phyloP scores from a whole-genome alignment of 139 green algal species.

The Chlorella sp. region DNA sequence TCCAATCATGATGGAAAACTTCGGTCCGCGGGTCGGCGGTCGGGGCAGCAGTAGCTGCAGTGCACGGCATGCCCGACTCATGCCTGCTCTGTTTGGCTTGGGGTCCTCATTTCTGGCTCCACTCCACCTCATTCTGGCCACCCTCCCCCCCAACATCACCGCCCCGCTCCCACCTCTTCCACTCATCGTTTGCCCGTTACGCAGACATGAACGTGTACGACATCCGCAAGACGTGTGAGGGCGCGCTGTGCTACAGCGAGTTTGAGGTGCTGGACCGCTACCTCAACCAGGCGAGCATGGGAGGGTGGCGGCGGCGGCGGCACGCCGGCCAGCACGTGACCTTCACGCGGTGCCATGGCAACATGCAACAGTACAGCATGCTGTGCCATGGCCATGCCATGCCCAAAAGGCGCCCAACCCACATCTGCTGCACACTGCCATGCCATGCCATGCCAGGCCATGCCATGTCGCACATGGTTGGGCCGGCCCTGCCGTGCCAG shows the following conservation, averaged over 20 bases:
- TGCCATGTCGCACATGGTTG: background rate
- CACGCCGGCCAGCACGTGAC: too few relatives aligned
- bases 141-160: background rate
- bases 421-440: background rate
- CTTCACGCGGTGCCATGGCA: too few relatives aligned
- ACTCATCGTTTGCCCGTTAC: too few relatives aligned
- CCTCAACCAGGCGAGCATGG: conserved; percentile 59
- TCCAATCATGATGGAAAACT: conserved; percentile 49
- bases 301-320: too few relatives aligned
- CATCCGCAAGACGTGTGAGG: conserved; percentile 83
- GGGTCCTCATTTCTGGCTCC: background rate
- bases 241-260: conserved; percentile 85
- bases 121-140: too few relatives aligned
- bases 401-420: too few relatives aligned
- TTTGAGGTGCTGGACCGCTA: conserved; percentile 65
- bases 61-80: background rate
- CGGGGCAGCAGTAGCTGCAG: background rate
- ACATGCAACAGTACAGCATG: too few relatives aligned
- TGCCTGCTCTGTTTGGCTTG: background rate
- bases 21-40: background rate
- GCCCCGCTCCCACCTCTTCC: conserved; percentile 32
- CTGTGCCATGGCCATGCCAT: background rate
- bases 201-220: conserved; percentile 87
- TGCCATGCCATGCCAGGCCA: background rate
- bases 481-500: background rate